Evolutionary conservation across 1,284 basidiomycete genomes (phyloP), one percentile per base, ranked within the genome.

Genomic region (Ganoderma sinense): DNA sequence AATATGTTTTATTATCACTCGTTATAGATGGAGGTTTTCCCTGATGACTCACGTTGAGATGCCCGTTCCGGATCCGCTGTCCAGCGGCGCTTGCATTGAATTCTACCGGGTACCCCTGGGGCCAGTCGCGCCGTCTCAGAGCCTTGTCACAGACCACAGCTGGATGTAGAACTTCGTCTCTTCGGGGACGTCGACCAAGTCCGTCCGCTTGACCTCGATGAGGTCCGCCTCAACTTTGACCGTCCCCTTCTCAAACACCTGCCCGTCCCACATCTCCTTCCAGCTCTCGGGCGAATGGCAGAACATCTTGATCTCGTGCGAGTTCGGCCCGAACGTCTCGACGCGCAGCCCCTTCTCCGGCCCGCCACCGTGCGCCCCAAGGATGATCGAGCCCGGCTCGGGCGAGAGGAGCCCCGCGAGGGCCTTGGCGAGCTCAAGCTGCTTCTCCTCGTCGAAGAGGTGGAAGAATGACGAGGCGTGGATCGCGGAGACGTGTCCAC

Each of bases 401-500:
- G 82, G 76, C 11, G 80, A 80, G 56, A 85, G 81, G 11, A 88
- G 78, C 1, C 82, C 75, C 0, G 82, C 83, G 55, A 87, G 69
- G 3, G 75, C 78, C 16, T 75, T 75, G 5, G 84, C 87, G n/a
- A 87, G 77, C 40, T 81, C 65, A 10, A 77, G 62, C 74, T 88
- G 86, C 39, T 80, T 63, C 26, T 81, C 81, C 73, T 87, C 81
- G 64, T 78, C 71, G 77, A 88, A 88, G 33, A 88, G 80, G 73
- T 89, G 87, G 78, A 88, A 89, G 75, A 88, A 83, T 0, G 82
- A 76, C 13, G 84, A 84, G 5, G 83, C 80, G 73, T 87, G 83
- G 41, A 89, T 85, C 16, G 81, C 85, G 14, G 85, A 83, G 45
- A 85, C 75, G 64, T 82, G 81, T 5, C 84, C 84, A 59, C 80